A percentile compares a stretch with the other conserved stretches of the same genome.
Evolutionary conservation across 1,139 yeast genomes (phyloP).

Genomic region (Debaryomyces coudertii): DNA sequence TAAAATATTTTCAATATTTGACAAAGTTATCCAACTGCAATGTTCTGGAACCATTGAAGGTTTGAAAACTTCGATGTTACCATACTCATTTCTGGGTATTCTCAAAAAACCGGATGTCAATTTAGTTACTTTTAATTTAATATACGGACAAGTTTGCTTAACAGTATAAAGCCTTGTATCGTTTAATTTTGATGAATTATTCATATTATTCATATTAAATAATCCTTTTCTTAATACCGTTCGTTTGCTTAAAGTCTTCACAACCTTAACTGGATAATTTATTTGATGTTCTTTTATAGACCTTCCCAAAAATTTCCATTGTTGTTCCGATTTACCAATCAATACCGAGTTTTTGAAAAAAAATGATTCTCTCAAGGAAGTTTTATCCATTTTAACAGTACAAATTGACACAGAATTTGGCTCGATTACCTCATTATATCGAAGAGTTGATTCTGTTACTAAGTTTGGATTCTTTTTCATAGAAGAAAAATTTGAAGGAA

Average conservation of each 20-base stretch:
- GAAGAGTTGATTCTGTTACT: constrained; percentile 27
- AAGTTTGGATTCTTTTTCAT: constrained; percentile 38
- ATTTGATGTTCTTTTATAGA: constrained; percentile 29
- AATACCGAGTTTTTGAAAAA: constrained; percentile 29
- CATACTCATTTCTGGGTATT: constrained; percentile 37
- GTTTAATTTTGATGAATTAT: constrained; percentile 25
- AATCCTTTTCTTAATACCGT: constrained; percentile 27
- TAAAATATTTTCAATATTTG: constrained; percentile 29
- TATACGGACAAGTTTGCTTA: constrained; percentile 35
- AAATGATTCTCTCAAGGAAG: constrained; percentile 18
- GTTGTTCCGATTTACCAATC: constrained; percentile 40
- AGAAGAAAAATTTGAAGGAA: constrained; percentile 33
- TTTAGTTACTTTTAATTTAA: constrained; percentile 18
- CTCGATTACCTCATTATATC: constrained; percentile 34
- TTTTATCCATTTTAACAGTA: constrained; percentile 18
- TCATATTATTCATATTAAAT: constrained; percentile 23
- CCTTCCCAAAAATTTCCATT: constrained; percentile 45
- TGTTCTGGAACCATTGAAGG: constrained; percentile 37
- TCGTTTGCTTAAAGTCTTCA: constrained; percentile 26
- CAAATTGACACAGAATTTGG: constrained; percentile 21
- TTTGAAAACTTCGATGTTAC: constrained; percentile 39
- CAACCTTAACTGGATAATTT: constrained; percentile 24
- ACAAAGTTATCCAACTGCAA: constrained; percentile 34
- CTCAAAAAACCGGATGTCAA: constrained; percentile 13
- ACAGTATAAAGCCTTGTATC: constrained; percentile 30